phyloP scores from a whole-genome alignment of 805 yeast genomes.

The Teunomyces atbi region DNA sequence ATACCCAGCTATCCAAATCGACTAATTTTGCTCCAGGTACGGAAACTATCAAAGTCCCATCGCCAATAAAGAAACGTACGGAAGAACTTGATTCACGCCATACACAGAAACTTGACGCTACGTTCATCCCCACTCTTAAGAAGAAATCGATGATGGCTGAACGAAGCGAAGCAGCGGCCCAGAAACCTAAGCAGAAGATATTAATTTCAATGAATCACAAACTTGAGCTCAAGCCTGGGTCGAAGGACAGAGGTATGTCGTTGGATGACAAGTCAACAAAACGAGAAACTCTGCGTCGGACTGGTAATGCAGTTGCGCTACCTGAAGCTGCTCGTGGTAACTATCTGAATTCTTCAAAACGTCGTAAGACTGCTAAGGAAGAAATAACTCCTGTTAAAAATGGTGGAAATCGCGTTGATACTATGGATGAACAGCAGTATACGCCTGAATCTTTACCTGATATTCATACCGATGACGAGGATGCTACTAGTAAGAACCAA shows the following conservation, averaged over 20 bases:
- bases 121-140: slow-evolving; percentile 19
- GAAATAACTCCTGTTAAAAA: not conserved
- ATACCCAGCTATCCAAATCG: slow-evolving; percentile 20
- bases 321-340: slow-evolving; percentile 40
- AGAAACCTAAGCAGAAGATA: slow-evolving; percentile 27
- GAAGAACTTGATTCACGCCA: slow-evolving; percentile 11
- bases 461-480: slow-evolving; percentile 41
- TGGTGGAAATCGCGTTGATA: slow-evolving; percentile 1
- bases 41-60: slow-evolving; percentile 9
- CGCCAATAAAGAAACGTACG: slow-evolving; percentile 14
- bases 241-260: not conserved
- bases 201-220: slow-evolving; percentile 24
- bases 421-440: not conserved
- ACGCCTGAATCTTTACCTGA: slow-evolving; percentile 33
- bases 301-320: slow-evolving; percentile 30
- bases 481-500: slow-evolving; percentile 17
- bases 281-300: slow-evolving; percentile 25
- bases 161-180: slow-evolving; percentile 25
- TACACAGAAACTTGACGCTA: slow-evolving; percentile 15
- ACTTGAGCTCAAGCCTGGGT: slow-evolving; percentile 7
- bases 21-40: slow-evolving; percentile 6
- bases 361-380: slow-evolving; percentile 4
- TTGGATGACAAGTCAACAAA: slow-evolving; percentile 13
- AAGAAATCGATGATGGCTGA: slow-evolving; percentile 30
- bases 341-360: slow-evolving; percentile 5